Percentiles rank a stretch among this genome's conserved stretches.
These are phyloP conservation scores for Leptographium lundbergii DNA, from an alignment of 2,329 filamentous ascomycete genomes.

Conservation along the genomic window DNA sequence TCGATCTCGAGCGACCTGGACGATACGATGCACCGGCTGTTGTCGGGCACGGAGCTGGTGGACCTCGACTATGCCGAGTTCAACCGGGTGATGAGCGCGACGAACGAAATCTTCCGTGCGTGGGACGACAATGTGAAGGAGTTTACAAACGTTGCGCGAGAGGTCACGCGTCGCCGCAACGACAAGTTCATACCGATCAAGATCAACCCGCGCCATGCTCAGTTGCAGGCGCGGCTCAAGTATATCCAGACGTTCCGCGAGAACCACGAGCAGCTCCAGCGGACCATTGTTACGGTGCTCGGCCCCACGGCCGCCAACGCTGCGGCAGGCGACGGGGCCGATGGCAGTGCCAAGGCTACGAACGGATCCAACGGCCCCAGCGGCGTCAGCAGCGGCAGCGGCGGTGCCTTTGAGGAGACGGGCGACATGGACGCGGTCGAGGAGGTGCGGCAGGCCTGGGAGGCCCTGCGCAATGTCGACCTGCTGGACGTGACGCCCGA, in stretches of 20 bases:
- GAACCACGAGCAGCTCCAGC: slow-evolving; percentile 94
- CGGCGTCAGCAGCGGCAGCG: slow-evolving; percentile 41
- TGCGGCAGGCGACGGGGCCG: slow-evolving; percentile 37
- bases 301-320: slow-evolving; percentile 29
- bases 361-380: slow-evolving; percentile 56
- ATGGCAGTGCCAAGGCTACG: slow-evolving; percentile 33
- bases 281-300: slow-evolving; percentile 93
- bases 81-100: slow-evolving; percentile 66
- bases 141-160: slow-evolving; percentile 93
- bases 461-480: slow-evolving; percentile 87
- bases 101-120: slow-evolving; percentile 73
- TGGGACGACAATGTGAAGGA: slow-evolving; percentile 98
- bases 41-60: slow-evolving; percentile 79
- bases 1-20: slow-evolving; percentile 92
- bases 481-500: slow-evolving; percentile 83
- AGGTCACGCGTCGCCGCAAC: slow-evolving; percentile 82
- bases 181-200: slow-evolving; percentile 99
- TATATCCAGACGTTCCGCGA: slow-evolving; percentile 92
- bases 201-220: slow-evolving; percentile 73
- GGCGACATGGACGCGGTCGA: slow-evolving; percentile 95
- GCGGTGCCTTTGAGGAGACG: slow-evolving; percentile 70
- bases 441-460: slow-evolving; percentile 90
- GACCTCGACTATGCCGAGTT: slow-evolving; percentile 91
- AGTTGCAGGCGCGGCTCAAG: slow-evolving; percentile 79
- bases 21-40: slow-evolving; percentile 67